These are phyloP conservation scores for Aegilops sharonensis DNA, from an alignment of 176 grass and related monocot species.

Conservation along the genomic window DNA sequence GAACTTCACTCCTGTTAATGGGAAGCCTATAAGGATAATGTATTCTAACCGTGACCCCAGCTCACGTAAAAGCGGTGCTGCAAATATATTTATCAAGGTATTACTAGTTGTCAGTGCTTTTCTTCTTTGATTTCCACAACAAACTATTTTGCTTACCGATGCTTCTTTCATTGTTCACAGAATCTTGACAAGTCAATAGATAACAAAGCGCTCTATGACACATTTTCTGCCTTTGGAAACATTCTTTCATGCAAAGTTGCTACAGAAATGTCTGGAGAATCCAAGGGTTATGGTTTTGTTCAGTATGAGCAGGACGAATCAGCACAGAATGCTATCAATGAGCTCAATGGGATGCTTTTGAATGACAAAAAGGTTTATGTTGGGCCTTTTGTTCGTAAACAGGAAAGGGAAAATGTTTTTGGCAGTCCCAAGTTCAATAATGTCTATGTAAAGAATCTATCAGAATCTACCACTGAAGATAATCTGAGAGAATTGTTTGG, in stretches of 20 bases:
- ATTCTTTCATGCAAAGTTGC: conserved; percentile 80
- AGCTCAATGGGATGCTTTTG: conserved; percentile 74
- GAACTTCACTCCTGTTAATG: conserved; percentile 60
- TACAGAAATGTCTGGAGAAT: conserved; percentile 48
- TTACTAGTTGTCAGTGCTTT: neutral
- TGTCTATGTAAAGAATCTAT: conserved; percentile 66
- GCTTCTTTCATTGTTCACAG: conserved; percentile 27
- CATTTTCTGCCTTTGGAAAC: conserved; percentile 57
- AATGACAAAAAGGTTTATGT: conserved; percentile 77
- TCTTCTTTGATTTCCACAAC: neutral
- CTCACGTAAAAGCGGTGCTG: conserved; percentile 59
- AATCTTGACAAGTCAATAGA: conserved; percentile 75
- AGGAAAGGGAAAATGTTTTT: conserved; percentile 58
- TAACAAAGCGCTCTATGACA: conserved; percentile 68
- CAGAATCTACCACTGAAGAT: conserved; percentile 55
- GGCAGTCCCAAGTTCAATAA: conserved; percentile 60
- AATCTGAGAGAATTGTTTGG: conserved; percentile 47
- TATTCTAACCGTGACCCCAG: conserved; percentile 85
- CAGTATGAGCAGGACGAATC: conserved; percentile 62
- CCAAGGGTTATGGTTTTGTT: conserved; percentile 74
- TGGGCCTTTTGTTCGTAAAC: conserved; percentile 69
- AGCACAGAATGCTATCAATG: conserved; percentile 57
- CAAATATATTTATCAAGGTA: conserved; percentile 85
- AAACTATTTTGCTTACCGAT: neutral
- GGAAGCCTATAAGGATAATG: conserved; percentile 72